phyloP scores from a whole-genome alignment of 225 moss, liverwort and hornwort genomes.

The Pseudoscleropodium purum region DNA sequence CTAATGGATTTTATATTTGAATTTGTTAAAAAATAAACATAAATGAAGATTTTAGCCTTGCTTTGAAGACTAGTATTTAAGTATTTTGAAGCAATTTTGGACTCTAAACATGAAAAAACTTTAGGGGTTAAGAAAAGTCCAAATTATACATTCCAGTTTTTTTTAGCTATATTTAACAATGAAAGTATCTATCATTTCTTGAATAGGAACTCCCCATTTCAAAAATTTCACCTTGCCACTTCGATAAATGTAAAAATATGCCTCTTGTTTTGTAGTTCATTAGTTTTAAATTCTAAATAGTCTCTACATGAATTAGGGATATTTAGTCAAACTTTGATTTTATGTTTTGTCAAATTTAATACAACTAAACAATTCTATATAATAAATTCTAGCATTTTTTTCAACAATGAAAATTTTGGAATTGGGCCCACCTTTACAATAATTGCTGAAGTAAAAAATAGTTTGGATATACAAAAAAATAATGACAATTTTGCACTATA shows the following conservation, averaged over 20 bases:
- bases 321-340: not conserved
- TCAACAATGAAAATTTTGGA: not conserved
- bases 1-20: too few relatives aligned
- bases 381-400: not conserved
- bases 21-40: too few relatives aligned
- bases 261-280: not conserved
- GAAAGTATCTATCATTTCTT: not conserved
- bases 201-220: too few relatives aligned
- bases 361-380: not conserved
- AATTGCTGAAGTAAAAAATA: not conserved
- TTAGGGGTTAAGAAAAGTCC: not conserved
- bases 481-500: not conserved
- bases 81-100: not conserved
- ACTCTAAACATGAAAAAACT: too few relatives aligned
- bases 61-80: too few relatives aligned
- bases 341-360: not conserved
- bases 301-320: not conserved
- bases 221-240: not conserved
- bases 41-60: too few relatives aligned
- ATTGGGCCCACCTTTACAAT: not conserved
- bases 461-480: not conserved
- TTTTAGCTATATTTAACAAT: too few relatives aligned
- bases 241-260: not conserved
- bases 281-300: not conserved
- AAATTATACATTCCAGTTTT: not conserved